phyloP scores from a whole-genome alignment of 2,329 filamentous ascomycete species.

The Diaporthe ilicicola region DNA sequence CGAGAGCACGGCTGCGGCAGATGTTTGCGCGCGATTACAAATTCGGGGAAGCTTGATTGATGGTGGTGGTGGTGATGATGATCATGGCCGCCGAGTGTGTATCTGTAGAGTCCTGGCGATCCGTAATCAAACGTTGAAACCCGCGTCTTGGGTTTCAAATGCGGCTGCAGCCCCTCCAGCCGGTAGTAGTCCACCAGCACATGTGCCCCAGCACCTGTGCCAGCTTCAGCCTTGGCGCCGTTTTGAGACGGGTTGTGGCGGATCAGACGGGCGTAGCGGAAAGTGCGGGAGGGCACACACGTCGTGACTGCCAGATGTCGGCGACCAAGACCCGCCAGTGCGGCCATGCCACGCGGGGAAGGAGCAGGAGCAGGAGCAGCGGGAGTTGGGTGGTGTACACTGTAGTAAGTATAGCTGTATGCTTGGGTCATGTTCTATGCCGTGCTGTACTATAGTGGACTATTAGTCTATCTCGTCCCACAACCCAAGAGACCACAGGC shows the following conservation, averaged over 20 bases:
- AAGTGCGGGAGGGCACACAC: background rate
- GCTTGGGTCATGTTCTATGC: too few relatives aligned
- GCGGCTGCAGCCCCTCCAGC: too few relatives aligned
- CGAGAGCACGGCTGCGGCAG: slow-evolving; percentile 6
- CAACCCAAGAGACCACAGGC: background rate
- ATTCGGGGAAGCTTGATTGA: slow-evolving; percentile 1
- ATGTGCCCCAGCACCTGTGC: too few relatives aligned
- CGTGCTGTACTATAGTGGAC: background rate
- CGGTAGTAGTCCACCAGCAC: too few relatives aligned
- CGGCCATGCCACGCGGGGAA: background rate
- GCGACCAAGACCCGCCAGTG: background rate
- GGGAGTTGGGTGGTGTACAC: too few relatives aligned
- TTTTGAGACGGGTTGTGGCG: too few relatives aligned
- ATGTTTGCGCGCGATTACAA: background rate
- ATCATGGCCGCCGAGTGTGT: background rate
- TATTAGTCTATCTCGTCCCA: background rate
- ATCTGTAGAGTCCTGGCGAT: background rate
- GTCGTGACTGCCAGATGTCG: background rate
- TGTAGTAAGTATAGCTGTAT: too few relatives aligned
- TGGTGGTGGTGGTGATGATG: background rate
- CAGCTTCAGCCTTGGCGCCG: background rate
- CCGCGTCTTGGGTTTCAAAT: slow-evolving; percentile 21
- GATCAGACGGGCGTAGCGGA: background rate
- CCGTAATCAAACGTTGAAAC: slow-evolving; percentile 17
- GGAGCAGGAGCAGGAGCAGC: background rate